Evolutionary conservation across 73 alveolate species (phyloP).

Genomic region (Symbiodinium pilosum): DNA sequence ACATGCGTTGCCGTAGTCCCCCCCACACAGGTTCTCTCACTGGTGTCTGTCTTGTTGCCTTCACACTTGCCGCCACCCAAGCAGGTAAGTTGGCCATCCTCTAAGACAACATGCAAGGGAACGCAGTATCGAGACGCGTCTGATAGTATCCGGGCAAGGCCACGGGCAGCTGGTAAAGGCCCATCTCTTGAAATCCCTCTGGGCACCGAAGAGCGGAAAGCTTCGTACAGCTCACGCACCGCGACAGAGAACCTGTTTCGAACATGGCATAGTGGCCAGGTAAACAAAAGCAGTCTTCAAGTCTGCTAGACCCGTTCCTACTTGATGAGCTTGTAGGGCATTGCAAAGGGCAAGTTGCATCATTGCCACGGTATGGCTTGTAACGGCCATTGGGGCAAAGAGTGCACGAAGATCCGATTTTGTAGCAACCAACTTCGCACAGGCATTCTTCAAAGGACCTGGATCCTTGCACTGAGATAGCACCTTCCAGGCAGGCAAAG

Average conservation of each 20-base stretch:
- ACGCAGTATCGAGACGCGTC: not conserved
- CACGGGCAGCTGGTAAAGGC: not conserved
- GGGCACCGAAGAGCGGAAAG: not conserved
- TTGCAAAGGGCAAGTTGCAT: constrained; percentile 31
- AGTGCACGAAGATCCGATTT: not conserved
- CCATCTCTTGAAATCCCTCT: not conserved
- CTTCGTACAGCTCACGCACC: not conserved
- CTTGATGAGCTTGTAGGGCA: constrained; percentile 51
- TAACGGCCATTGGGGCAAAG: not conserved
- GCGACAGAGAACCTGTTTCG: not conserved
- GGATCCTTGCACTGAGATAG: not conserved
- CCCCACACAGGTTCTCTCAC: no score
- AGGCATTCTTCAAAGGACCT: not conserved
- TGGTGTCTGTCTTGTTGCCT: no score
- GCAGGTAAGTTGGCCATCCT: not conserved
- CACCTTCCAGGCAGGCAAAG: not conserved
- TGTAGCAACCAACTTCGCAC: not conserved
- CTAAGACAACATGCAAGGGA: not conserved
- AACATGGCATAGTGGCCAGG: not conserved
- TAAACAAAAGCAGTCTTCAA: constrained; percentile 43
- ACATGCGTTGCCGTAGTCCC: not conserved
- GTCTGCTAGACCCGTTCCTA: not conserved
- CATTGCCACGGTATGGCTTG: constrained; percentile 27
- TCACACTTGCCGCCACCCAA: not conserved
- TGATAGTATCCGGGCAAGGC: not conserved